Conservation (phyloP, 176 grass and related monocot species). For the Raddia guianensis region DNA sequence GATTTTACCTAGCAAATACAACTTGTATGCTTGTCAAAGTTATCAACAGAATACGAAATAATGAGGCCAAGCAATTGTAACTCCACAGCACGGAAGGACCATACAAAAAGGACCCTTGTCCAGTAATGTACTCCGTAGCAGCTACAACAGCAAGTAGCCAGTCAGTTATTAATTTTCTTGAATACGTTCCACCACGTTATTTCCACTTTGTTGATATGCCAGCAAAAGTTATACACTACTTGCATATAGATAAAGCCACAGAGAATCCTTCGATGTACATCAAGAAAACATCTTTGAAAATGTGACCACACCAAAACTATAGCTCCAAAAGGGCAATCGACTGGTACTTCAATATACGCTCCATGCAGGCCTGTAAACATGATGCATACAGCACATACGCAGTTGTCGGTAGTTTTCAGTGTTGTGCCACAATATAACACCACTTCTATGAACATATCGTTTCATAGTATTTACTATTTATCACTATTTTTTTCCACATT, state of each 20-base stretch:
- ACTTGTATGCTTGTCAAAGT: not conserved
- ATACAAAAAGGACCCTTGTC: not conserved
- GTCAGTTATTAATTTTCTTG: not conserved
- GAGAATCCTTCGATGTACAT: not conserved
- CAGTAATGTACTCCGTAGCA: not conserved
- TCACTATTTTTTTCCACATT: too few species aligned
- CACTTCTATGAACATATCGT: not conserved
- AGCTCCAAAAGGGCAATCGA: conserved; percentile 9
- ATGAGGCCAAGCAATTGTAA: not conserved
- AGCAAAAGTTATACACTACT: conserved; percentile 3
- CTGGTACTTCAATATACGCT: not conserved
- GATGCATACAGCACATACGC: not conserved
- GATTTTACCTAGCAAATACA: not conserved
- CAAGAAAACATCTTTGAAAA: not conserved
- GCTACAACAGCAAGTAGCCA: not conserved
- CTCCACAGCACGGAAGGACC: not conserved
- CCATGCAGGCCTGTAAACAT: not conserved
- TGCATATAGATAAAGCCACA: not conserved
- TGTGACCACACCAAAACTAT: not conserved
- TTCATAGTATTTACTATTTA: not conserved
- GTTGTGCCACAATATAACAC: not conserved
- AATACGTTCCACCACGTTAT: not conserved
- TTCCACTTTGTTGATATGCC: not conserved
- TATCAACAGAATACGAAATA: not conserved
- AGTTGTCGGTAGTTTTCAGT: not conserved